A percentile compares a stretch with the other conserved stretches of the same genome.
Conservation (phyloP, 164 flowering plant genomes). For the Echeveria elegans region DNA sequence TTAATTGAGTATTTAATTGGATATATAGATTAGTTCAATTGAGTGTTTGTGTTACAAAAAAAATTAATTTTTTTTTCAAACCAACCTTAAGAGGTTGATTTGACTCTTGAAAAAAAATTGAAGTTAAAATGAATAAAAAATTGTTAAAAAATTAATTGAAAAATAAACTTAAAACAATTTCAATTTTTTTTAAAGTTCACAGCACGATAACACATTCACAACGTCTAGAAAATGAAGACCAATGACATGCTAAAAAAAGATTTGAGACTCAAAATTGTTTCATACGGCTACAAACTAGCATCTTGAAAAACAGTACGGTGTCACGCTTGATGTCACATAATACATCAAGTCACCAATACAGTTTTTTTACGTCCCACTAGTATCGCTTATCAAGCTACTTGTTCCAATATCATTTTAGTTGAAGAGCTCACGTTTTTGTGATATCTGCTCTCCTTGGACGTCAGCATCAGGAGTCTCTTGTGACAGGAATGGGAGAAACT, state of each 20-base stretch:
- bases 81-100: no score
- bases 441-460: slow-evolving; percentile 42
- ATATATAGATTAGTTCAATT: no score
- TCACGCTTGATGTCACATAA: neutral
- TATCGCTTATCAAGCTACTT: neutral
- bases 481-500: slow-evolving; percentile 60
- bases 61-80: no score
- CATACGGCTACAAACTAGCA: neutral
- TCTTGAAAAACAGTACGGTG: neutral
- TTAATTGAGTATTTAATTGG: no score
- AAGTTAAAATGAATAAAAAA: no score
- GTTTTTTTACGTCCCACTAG: neutral
- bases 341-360: neutral
- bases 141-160: no score
- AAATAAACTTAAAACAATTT: no score
- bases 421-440: slow-evolving; percentile 50
- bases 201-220: no score
- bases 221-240: neutral
- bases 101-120: no score
- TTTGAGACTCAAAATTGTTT: neutral
- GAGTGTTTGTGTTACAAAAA: no score
- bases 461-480: slow-evolving; percentile 52
- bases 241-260: neutral
- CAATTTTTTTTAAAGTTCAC: no score
- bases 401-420: neutral